These are phyloP conservation scores for Dactylellina cionopaga DNA, from an alignment of 2,329 filamentous ascomycete genomes.

Conservation along the genomic window DNA sequence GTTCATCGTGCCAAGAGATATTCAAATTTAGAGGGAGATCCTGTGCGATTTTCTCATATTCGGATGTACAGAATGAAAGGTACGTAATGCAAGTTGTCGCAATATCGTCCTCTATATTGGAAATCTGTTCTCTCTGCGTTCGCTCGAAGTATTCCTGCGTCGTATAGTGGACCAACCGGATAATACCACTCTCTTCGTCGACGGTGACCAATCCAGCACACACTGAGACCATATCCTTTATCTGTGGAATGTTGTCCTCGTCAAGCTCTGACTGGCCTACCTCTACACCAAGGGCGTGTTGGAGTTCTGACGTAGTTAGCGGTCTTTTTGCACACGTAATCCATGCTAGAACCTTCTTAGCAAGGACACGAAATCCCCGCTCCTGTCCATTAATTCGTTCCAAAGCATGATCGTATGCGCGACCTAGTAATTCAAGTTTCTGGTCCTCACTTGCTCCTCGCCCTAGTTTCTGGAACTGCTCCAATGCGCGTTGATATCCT, in stretches of 20 bases:
- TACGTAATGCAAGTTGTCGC: constrained; percentile 7
- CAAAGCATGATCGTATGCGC: constrained; percentile 3
- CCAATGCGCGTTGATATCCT: constrained; percentile 59
- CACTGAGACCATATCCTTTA: constrained; percentile 2
- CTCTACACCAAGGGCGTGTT: constrained; percentile 8
- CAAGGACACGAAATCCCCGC: neutral
- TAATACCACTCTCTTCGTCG: neutral
- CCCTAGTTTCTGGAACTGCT: too few species aligned
- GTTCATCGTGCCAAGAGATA: neutral
- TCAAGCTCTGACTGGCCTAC: neutral
- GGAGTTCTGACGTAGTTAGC: neutral
- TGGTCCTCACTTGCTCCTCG: too few species aligned
- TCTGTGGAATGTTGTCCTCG: constrained; percentile 10
- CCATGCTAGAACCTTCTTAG: constrained; percentile 2
- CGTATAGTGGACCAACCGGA: constrained; percentile 14
- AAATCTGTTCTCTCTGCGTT: too few species aligned
- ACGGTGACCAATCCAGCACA: constrained; percentile 12
- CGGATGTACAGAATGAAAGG: constrained; percentile 15
- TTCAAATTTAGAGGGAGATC: too few species aligned
- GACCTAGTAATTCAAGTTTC: constrained; percentile 52
- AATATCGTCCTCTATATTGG: neutral
- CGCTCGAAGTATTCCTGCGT: too few species aligned
- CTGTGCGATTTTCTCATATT: neutral
- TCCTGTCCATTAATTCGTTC: neutral
- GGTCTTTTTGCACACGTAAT: neutral